These are phyloP conservation scores for Pyrenopolyporus hunteri DNA, from an alignment of 495 filamentous ascomycete genomes.

Conservation along the genomic window DNA sequence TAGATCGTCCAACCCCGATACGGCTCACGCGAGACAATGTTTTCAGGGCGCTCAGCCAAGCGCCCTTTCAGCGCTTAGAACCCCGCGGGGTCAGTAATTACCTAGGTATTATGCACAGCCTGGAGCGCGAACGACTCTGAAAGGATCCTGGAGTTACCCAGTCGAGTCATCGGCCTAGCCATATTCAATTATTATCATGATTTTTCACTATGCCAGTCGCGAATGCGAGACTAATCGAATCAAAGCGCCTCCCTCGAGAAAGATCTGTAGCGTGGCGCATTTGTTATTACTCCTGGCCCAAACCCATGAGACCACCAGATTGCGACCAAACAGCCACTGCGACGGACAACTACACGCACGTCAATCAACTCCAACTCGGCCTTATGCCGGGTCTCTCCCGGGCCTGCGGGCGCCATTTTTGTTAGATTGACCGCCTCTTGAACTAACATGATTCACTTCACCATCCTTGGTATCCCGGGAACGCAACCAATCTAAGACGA, in stretches of 20 bases:
- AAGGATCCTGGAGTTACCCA: too few relatives aligned
- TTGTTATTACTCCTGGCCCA: conserved; percentile 3
- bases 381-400: background rate
- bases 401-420: background rate
- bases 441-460: background rate
- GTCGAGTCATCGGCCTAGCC: background rate
- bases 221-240: background rate
- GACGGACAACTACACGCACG: background rate
- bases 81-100: too few relatives aligned
- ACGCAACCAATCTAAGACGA: background rate
- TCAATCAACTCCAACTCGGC: background rate
- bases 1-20: background rate
- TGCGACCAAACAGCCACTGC: conserved; percentile 1
- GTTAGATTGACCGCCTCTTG: conserved; percentile 27
- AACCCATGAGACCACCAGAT: background rate
- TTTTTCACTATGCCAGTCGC: too few relatives aligned
- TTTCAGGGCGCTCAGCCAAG: too few relatives aligned
- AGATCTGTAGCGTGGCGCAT: background rate
- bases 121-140: too few relatives aligned
- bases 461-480: background rate
- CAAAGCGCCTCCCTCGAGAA: conserved; percentile 17
- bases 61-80: too few relatives aligned
- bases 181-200: conserved; percentile 3
- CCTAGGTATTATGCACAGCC: too few relatives aligned
- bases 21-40: too few relatives aligned